Conservation (phyloP, 1,139 yeast genomes). For the Geotrichum citri-aurantii region DNA sequence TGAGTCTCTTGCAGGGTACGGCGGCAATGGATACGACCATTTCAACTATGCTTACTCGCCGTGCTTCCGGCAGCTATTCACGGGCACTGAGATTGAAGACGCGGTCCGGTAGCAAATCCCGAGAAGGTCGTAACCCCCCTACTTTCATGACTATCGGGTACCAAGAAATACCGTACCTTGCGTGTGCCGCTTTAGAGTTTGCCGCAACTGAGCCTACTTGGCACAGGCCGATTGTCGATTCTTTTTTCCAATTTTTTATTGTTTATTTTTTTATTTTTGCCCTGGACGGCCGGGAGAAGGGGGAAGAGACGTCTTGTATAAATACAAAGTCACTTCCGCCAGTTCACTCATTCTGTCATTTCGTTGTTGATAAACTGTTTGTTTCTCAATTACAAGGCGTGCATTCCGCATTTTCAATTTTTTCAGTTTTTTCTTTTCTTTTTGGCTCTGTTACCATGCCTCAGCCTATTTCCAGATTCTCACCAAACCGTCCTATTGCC, state of each 20-base stretch:
- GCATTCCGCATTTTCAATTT: background rate
- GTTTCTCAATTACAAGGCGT: too few relatives aligned
- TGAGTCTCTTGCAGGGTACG: constrained; percentile 31
- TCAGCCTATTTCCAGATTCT: background rate
- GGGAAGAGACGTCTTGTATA: background rate
- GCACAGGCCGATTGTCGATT: background rate
- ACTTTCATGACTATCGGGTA: too few relatives aligned
- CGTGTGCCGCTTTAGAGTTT: background rate
- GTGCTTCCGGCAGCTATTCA: constrained; percentile 52
- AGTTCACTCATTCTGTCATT: too few relatives aligned
- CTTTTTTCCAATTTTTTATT: too few relatives aligned
- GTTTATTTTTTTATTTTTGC: background rate
- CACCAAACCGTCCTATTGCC: constrained; percentile 30
- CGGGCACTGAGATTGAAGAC: constrained; percentile 40
- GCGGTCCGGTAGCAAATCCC: background rate
- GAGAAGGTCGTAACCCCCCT: too few relatives aligned
- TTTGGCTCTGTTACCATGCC: background rate
- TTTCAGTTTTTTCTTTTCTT: background rate
- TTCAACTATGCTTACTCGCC: constrained; percentile 41
- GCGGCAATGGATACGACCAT: constrained; percentile 50
- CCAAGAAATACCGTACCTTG: background rate
- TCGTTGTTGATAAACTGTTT: too few relatives aligned
- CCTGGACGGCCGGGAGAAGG: background rate
- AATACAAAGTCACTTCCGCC: background rate
- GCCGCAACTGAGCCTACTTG: background rate